These are phyloP conservation scores for Cymodocea nodosa DNA, from an alignment of 116 monocot genomes.

Conservation along the genomic window DNA sequence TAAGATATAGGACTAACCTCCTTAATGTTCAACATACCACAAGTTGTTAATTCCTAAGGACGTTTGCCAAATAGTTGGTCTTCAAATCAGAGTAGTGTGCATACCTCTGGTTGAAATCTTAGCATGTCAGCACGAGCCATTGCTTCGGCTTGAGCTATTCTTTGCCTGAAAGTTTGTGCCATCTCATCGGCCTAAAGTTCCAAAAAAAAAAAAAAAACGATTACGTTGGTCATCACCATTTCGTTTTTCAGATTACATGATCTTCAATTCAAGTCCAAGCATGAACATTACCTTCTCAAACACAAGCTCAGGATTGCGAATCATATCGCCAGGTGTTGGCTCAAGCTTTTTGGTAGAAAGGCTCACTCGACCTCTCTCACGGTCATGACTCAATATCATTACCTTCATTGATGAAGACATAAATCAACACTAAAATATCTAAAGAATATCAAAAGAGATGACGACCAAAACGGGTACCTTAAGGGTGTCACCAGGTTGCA, in stretches of 20 bases:
- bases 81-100: not conserved
- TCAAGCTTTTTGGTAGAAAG: constrained; percentile 98
- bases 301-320: constrained; percentile 90
- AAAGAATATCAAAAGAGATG: not conserved
- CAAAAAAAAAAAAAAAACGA: too few species aligned
- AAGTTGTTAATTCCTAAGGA: too few species aligned
- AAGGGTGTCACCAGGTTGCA: constrained; percentile 91
- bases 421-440: not conserved
- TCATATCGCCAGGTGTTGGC: constrained; percentile 99
- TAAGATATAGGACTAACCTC: too few species aligned
- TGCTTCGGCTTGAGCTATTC: constrained; percentile 98
- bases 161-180: constrained; percentile 93
- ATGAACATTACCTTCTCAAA: constrained; percentile 75
- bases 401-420: constrained; percentile 27
- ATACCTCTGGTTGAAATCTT: constrained; percentile 98
- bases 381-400: constrained; percentile 96
- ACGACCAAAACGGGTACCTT: constrained; percentile 44
- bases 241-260: not conserved
- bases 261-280: not conserved
- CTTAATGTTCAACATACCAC: too few species aligned
- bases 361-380: constrained; percentile 92
- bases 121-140: constrained; percentile 99
- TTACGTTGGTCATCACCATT: not conserved
- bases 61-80: not conserved
- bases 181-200: constrained; percentile 83